Conservation (phyloP, 768 basidiomycete species). For the Rhizopogon sp. region DNA sequence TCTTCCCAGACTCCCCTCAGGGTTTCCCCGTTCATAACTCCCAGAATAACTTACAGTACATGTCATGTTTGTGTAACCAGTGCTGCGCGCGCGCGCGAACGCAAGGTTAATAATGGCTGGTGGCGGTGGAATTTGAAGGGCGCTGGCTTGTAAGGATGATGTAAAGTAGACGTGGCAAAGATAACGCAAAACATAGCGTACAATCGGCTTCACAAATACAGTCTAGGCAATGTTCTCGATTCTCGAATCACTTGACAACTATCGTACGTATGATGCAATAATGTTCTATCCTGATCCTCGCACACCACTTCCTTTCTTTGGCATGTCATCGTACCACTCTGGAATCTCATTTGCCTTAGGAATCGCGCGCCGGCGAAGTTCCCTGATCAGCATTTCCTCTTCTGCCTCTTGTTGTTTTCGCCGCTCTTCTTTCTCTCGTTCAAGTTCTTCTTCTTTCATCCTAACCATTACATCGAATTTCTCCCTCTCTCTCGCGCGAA, state of each 20-base stretch:
- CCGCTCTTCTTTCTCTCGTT: slow-evolving; percentile 41
- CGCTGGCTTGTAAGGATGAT: slow-evolving; percentile 3
- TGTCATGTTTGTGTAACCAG: slow-evolving; percentile 6
- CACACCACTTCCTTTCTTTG: slow-evolving; percentile 42
- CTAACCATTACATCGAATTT: slow-evolving; percentile 56
- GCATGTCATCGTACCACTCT: slow-evolving; percentile 71
- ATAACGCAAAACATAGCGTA: slow-evolving; percentile 13
- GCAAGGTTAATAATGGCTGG: not conserved
- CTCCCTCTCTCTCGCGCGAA: slow-evolving; percentile 55
- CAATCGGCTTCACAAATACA: slow-evolving; percentile 8
- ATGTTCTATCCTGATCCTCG: slow-evolving; percentile 7
- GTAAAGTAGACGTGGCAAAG: slow-evolving; percentile 12
- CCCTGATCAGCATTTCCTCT: slow-evolving; percentile 58
- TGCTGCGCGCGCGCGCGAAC: not conserved
- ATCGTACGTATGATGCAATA: not conserved
- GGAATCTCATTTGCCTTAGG: slow-evolving; percentile 70
- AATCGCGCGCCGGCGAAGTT: slow-evolving; percentile 56
- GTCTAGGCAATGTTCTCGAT: slow-evolving; percentile 4
- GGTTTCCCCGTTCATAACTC: slow-evolving; percentile 15
- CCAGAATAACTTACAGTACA: slow-evolving; percentile 14
- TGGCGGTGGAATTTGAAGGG: not conserved
- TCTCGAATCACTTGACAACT: slow-evolving; percentile 8
- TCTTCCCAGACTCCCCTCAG: slow-evolving; percentile 9
- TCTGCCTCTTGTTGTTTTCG: slow-evolving; percentile 43
- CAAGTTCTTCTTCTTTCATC: slow-evolving; percentile 51